Evolutionary conservation across 2,329 filamentous ascomycete species (phyloP).

Genomic region (Alternaria angustiovoidea): DNA sequence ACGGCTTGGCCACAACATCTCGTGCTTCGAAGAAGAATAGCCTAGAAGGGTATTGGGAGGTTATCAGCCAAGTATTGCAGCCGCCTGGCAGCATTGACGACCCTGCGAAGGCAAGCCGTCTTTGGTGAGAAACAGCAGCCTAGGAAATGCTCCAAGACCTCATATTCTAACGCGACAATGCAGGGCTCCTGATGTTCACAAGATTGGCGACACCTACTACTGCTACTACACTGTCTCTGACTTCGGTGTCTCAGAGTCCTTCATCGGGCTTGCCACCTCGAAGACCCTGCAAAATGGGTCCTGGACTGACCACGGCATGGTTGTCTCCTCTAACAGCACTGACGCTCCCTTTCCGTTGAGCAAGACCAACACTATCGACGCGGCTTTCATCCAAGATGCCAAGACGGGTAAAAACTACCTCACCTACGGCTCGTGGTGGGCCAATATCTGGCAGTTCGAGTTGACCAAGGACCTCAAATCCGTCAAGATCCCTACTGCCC

Average conservation of each 20-base stretch:
- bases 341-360: slow-evolving; percentile 13
- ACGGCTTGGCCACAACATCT: slow-evolving; percentile 12
- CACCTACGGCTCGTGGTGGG: slow-evolving; percentile 72
- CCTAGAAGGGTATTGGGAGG: slow-evolving; percentile 13
- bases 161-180: not conserved
- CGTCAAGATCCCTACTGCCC: slow-evolving; percentile 5
- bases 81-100: slow-evolving; percentile 14
- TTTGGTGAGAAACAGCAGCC: slow-evolving; percentile 7
- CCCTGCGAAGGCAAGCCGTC: slow-evolving; percentile 8
- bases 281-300: slow-evolving; percentile 57
- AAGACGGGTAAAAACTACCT: slow-evolving; percentile 50
- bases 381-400: slow-evolving; percentile 49
- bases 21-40: slow-evolving; percentile 16
- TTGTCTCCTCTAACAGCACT: slow-evolving; percentile 48
- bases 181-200: slow-evolving; percentile 26
- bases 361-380: slow-evolving; percentile 57
- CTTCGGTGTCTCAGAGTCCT: slow-evolving; percentile 65
- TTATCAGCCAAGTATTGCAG: slow-evolving; percentile 10
- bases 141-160: not conserved
- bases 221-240: slow-evolving; percentile 68
- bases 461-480: slow-evolving; percentile 6
- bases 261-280: slow-evolving; percentile 64
- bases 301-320: slow-evolving; percentile 66
- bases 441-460: slow-evolving; percentile 9
- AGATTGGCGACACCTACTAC: slow-evolving; percentile 58